Conservation (phyloP, 768 basidiomycete species). For the Naematelia aurantialba region DNA sequence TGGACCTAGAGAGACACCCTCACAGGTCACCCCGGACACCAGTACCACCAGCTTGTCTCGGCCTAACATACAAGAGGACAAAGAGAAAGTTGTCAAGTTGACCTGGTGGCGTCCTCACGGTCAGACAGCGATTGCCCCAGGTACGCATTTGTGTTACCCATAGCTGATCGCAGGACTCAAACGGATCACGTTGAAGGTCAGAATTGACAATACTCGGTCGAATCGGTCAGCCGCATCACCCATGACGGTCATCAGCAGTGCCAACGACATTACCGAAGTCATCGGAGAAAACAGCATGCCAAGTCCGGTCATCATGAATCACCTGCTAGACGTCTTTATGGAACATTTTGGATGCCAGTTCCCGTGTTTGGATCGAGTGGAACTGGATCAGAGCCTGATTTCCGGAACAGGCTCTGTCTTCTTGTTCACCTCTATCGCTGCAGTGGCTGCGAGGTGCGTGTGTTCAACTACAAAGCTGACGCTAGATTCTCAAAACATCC, state of each 20-base stretch:
- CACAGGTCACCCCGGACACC: background rate
- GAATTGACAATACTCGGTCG: background rate
- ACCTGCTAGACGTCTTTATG: slow-evolving; percentile 1
- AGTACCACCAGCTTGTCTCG: background rate
- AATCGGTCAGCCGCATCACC: background rate
- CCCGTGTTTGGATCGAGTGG: background rate
- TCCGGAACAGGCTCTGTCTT: slow-evolving; percentile 3
- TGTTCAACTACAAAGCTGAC: background rate
- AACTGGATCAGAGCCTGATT: slow-evolving; percentile 3
- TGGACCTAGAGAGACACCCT: background rate
- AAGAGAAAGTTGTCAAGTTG: slow-evolving; percentile 4
- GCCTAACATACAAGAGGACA: background rate
- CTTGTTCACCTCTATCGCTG: slow-evolving; percentile 15
- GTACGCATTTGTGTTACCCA: background rate
- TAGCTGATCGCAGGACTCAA: background rate
- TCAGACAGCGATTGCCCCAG: slow-evolving; percentile 1
- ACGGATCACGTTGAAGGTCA: background rate
- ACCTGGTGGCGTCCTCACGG: slow-evolving; percentile 7
- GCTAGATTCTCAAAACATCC: slow-evolving; percentile 15
- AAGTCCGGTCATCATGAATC: slow-evolving; percentile 3
- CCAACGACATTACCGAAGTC: background rate
- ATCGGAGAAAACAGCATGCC: background rate
- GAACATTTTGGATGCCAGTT: slow-evolving; percentile 2
- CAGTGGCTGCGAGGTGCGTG: slow-evolving; percentile 12
- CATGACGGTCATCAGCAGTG: background rate